Percentiles rank a stretch among this genome's conserved stretches.
Evolutionary conservation across 805 yeast species (phyloP).

Genomic region (Nakazawaea ernobii): DNA sequence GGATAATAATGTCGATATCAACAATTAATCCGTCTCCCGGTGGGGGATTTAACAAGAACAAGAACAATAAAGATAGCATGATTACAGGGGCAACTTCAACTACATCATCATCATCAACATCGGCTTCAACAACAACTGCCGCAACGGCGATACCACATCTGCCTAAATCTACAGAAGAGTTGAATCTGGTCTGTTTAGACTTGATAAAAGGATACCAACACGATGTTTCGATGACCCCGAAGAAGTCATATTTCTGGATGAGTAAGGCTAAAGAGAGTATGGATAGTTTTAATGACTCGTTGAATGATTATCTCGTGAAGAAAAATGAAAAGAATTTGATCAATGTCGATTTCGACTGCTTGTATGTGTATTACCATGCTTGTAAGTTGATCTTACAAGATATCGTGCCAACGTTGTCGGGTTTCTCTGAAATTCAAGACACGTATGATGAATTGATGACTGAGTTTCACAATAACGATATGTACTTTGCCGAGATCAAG

Average conservation of each 20-base stretch:
- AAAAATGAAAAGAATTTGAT: slow-evolving; percentile 7
- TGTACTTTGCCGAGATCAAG: slow-evolving; percentile 10
- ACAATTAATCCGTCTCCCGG: background rate
- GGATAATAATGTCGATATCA: background rate
- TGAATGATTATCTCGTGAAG: slow-evolving; percentile 10
- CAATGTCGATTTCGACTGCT: slow-evolving; percentile 5
- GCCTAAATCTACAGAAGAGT: background rate
- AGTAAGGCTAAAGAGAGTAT: slow-evolving; percentile 2
- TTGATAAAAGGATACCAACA: background rate
- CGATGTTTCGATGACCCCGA: background rate
- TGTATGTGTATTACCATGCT: slow-evolving; percentile 8
- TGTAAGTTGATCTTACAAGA: background rate
- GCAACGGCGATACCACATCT: no score
- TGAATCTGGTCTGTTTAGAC: background rate
- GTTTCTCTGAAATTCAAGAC: background rate
- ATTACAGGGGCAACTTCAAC: background rate
- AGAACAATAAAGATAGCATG: background rate
- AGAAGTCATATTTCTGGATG: slow-evolving; percentile 1
- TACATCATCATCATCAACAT: background rate
- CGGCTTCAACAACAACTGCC: no score
- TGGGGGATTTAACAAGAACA: background rate
- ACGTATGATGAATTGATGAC: background rate
- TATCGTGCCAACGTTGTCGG: background rate
- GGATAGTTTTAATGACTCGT: slow-evolving; percentile 5
- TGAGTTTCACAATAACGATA: slow-evolving; percentile 5